These are phyloP conservation scores for Huntiella decipiens DNA, from an alignment of 2,329 filamentous ascomycete genomes.

Conservation along the genomic window DNA sequence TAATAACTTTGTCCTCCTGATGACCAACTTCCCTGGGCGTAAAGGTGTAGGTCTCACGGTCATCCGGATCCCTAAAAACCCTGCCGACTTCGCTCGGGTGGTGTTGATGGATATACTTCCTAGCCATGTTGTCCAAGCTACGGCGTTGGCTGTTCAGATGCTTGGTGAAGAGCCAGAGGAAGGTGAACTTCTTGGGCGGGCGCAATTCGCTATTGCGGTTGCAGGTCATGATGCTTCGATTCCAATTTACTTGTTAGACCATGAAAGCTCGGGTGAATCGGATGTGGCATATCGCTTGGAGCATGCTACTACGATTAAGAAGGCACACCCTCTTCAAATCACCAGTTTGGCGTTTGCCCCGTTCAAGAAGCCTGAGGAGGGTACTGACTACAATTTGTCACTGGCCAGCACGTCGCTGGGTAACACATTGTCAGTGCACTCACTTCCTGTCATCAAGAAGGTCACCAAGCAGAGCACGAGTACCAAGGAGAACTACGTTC, in stretches of 20 bases:
- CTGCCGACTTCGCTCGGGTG: conserved; percentile 12
- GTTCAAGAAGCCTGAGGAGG: conserved; percentile 25
- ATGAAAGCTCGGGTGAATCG: conserved; percentile 28
- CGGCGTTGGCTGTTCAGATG: conserved; percentile 57
- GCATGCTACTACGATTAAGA: conserved; percentile 32
- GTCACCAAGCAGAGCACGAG: conserved; percentile 20
- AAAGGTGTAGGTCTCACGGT: conserved; percentile 38
- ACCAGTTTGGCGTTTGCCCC: conserved; percentile 37
- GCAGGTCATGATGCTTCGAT: conserved; percentile 66
- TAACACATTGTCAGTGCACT: conserved; percentile 63
- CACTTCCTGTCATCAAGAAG: conserved; percentile 44
- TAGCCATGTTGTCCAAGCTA: conserved; percentile 41
- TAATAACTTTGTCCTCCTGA: conserved; percentile 36
- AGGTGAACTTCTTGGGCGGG: conserved; percentile 32
- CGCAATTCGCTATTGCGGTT: conserved; percentile 65
- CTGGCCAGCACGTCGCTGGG: conserved; percentile 67
- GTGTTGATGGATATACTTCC: conserved; percentile 8
- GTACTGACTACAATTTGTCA: conserved; percentile 23
- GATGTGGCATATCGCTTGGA: conserved; percentile 33
- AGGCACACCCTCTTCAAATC: conserved; percentile 37
- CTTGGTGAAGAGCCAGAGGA: conserved; percentile 27
- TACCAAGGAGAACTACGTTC: conserved; percentile 18
- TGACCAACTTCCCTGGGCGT: conserved; percentile 38
- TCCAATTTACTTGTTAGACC: conserved; percentile 58
- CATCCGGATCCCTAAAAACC: conserved; percentile 28